Evolutionary conservation across 495 filamentous ascomycete species (phyloP), one percentile per base, ranked within the genome.

Genomic region (Penicillium manginii): DNA sequence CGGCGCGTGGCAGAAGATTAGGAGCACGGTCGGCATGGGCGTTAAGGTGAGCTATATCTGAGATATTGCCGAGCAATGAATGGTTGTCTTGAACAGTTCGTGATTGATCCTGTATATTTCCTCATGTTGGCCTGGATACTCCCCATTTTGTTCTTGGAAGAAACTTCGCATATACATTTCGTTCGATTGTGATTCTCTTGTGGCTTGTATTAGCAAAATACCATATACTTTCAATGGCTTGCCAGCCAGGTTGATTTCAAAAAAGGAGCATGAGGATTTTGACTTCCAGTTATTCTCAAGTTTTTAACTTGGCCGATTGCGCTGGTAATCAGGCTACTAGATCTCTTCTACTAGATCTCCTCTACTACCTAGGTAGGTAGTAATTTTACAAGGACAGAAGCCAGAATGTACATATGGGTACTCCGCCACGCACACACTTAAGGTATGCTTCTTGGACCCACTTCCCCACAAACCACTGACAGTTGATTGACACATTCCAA

Each of bases 31-130:
- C 15, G 93, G 93, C 0, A 97, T 98, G 93, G 94, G 96, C 1
- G 90, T 96, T 51, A 98, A 97, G 77, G 92, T 98, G 65, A 96
- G 88, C 74, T 98, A 98, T 78, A 94, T 98, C 54, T 97, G 60
- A 71, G 56, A 62, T 62, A 60, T 64, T n/a, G 23, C 39, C 48
- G 54, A 4, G 19, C 32, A 23, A 29, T 26, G 19, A 42, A 22
- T 35, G 21, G 57, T 15, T 54, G 22, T 35, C 39, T 61, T 31
- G 15, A 21, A 58, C 51, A 32, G 53, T 62, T 42, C 55, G 61
- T 62, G 50, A 48, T 45, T 52, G 53, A 46, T 53, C 35, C 49
- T 65, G 55, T 70, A 57, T 35, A 67, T 62, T 52, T 54, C 54
- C 57, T 62, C 48, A 51, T 57, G 45, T 53, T 26, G 50, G 21